A percentile compares a stretch with the other conserved stretches of the same genome.
These are phyloP conservation scores for Baorangia bicolor DNA, from an alignment of 768 basidiomycete species.

Conservation along the genomic window DNA sequence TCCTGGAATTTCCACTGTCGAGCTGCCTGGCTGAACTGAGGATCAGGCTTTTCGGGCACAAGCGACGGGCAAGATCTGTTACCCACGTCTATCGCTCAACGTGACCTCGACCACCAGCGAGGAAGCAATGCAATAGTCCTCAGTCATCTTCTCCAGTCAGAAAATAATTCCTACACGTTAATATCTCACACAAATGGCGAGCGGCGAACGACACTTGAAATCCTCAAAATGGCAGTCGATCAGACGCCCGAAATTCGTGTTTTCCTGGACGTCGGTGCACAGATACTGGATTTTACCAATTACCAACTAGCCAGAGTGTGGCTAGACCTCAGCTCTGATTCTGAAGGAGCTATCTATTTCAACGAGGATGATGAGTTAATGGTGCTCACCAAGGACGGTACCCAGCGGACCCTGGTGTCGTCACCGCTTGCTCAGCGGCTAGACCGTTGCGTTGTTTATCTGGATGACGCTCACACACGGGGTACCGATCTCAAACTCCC, in stretches of 20 bases:
- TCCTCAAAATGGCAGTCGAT: conserved; percentile 12
- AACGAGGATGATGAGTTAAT: no score
- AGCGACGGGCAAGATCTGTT: no score
- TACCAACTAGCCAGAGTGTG: conserved; percentile 20
- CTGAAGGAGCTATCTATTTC: no score
- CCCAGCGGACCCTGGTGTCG: conserved; percentile 34
- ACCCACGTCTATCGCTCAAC: no score
- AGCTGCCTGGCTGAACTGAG: neutral
- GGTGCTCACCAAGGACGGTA: conserved; percentile 36
- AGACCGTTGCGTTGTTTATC: no score
- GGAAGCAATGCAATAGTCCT: conserved; percentile 44
- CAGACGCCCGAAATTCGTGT: no score
- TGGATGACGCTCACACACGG: conserved; percentile 46
- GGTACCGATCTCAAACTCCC: conserved; percentile 54
- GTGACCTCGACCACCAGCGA: no score
- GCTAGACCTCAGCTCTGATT: conserved; percentile 14
- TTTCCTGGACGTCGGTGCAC: no score
- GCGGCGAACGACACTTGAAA: no score
- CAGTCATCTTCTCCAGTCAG: conserved; percentile 17
- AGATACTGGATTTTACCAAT: no score
- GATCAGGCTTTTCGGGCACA: conserved; percentile 46
- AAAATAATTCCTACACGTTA: conserved; percentile 37
- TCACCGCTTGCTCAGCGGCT: conserved; percentile 41
- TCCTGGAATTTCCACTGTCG: no score
- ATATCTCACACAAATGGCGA: no score